phyloP scores from a whole-genome alignment of 441 rosid species.

The Syzygium malaccense region DNA sequence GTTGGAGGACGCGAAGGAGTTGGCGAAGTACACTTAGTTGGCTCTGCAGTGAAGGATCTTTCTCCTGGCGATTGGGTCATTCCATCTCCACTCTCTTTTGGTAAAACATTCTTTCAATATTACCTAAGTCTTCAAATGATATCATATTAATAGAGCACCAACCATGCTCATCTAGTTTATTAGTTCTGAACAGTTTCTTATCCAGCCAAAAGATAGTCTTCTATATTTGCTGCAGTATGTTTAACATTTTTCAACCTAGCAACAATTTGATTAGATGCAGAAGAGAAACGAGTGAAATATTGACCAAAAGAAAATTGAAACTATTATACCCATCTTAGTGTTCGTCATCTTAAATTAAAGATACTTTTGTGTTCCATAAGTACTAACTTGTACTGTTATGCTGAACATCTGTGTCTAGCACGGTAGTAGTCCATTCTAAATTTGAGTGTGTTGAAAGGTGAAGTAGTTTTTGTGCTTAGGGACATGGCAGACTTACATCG shows the following conservation, averaged over 20 bases:
- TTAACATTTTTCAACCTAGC: not conserved
- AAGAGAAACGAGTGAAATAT: not conserved
- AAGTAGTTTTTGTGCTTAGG: conserved; percentile 24
- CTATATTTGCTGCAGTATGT: not conserved
- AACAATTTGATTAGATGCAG: not conserved
- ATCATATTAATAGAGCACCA: not conserved
- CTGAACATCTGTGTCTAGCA: not conserved
- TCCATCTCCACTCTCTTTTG: conserved; percentile 81
- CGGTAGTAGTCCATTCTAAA: not conserved
- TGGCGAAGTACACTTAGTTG: conserved; percentile 69
- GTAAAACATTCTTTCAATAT: conserved; percentile 17
- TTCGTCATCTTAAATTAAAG: not conserved
- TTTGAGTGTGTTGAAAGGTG: not conserved
- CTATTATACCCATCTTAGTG: not conserved
- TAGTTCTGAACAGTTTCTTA: not conserved
- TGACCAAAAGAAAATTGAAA: not conserved
- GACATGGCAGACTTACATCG: conserved; percentile 83
- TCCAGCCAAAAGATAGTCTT: not conserved
- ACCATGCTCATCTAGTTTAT: not conserved
- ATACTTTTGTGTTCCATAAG: not conserved
- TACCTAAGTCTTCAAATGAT: not conserved
- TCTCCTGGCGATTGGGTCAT: conserved; percentile 85
- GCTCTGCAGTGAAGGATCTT: conserved; percentile 54
- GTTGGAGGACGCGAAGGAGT: conserved; percentile 95
- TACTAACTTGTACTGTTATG: not conserved